Conservation (phyloP, 2,329 filamentous ascomycete species). For the Penicillium oxalicum region DNA sequence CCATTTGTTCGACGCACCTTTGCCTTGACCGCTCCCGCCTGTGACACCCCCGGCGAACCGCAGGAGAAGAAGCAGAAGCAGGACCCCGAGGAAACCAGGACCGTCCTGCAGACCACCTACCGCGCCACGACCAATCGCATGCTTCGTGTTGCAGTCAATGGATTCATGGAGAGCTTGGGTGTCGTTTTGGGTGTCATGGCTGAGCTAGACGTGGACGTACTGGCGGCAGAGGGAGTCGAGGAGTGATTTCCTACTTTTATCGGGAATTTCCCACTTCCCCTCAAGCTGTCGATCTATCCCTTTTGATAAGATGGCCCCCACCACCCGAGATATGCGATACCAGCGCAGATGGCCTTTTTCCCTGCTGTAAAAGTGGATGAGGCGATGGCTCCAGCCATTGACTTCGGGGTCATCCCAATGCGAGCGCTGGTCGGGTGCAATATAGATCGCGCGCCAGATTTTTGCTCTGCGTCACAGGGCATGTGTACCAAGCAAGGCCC, state of each 20-base stretch:
- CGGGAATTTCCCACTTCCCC: no score
- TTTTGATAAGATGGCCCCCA: no score
- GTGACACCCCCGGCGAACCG: conserved; percentile 15
- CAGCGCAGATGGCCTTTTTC: no score
- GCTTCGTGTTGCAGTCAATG: conserved; percentile 92
- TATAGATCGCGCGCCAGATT: no score
- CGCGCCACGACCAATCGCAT: conserved; percentile 89
- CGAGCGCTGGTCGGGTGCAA: no score
- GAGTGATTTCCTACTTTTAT: conserved; percentile 14
- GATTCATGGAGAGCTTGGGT: conserved; percentile 84
- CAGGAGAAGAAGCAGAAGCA: conserved; percentile 21
- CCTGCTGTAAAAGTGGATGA: no score
- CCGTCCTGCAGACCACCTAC: conserved; percentile 68
- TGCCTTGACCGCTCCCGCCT: conserved; percentile 42
- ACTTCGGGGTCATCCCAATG: no score
- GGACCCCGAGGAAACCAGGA: conserved; percentile 35
- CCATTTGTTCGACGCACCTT: conserved; percentile 71
- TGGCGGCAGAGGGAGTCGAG: conserved; percentile 42
- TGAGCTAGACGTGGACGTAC: conserved; percentile 77
- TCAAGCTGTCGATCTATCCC: no score
- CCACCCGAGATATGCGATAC: no score
- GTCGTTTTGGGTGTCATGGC: conserved; percentile 86
- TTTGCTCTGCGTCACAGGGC: no score
- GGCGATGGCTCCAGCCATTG: no score
- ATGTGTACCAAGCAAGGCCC: no score